Evolutionary conservation across 257 asterid genomes (phyloP).

Genomic region (Mitragyna speciosa): DNA sequence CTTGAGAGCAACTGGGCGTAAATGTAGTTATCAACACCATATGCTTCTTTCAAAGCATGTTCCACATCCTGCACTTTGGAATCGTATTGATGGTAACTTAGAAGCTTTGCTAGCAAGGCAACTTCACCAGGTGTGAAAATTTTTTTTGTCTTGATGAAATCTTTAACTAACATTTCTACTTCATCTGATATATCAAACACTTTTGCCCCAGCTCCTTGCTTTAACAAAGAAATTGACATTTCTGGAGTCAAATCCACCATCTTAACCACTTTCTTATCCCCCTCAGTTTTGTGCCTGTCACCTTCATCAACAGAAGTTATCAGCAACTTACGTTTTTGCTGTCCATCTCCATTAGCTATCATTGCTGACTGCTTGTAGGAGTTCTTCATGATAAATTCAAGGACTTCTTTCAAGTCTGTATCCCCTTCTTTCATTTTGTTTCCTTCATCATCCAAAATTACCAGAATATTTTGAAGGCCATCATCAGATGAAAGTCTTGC

Average conservation of each 20-base stretch:
- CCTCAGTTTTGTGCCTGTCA: not conserved
- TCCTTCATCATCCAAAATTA: too few relatives aligned
- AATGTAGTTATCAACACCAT: not conserved
- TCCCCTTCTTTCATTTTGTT: too few relatives aligned
- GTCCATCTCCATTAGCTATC: not conserved
- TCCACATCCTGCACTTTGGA: not conserved
- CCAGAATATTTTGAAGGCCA: too few relatives aligned
- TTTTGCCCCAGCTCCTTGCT: constrained; percentile 1
- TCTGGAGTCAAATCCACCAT: not conserved
- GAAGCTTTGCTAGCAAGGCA: constrained; percentile 5
- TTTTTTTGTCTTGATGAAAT: not conserved
- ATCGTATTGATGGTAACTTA: not conserved
- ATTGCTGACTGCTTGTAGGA: too few relatives aligned
- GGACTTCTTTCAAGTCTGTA: not conserved
- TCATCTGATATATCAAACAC: not conserved
- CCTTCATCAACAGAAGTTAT: constrained; percentile 16
- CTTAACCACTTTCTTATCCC: not conserved
- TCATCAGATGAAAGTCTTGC: too few relatives aligned
- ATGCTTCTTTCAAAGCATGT: constrained; percentile 7
- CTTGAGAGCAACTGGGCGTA: not conserved
- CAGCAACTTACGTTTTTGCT: not conserved
- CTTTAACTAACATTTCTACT: not conserved
- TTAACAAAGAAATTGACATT: constrained; percentile 6
- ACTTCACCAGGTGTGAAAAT: constrained; percentile 8
- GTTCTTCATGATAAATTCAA: not conserved